A percentile compares a stretch with the other conserved stretches of the same genome.
phyloP scores from a whole-genome alignment of 768 basidiomycete genomes.

The Termitomyces sp. region DNA sequence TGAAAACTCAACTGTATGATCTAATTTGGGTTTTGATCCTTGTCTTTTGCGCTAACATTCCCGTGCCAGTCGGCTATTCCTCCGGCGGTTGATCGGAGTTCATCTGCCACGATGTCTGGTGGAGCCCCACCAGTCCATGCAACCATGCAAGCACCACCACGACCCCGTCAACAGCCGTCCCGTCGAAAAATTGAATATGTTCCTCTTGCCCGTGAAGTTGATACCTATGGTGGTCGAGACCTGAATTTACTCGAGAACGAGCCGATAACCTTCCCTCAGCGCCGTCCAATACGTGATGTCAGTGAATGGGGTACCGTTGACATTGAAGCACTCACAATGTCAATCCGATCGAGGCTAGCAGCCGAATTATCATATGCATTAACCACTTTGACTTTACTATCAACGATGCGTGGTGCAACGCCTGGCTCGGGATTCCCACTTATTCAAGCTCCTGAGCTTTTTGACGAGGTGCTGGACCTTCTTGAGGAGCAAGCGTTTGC shows the following conservation, averaged over 20 bases:
- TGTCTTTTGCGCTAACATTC: slow-evolving; percentile 3
- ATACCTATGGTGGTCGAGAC: slow-evolving; percentile 80
- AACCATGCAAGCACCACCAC: slow-evolving; percentile 24
- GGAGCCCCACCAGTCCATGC: slow-evolving; percentile 23
- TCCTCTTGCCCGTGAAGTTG: slow-evolving; percentile 70
- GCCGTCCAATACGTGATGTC: slow-evolving; percentile 61
- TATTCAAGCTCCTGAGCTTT: slow-evolving; percentile 67
- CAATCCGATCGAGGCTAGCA: slow-evolving; percentile 78
- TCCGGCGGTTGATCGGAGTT: slow-evolving; percentile 22
- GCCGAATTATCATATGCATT: slow-evolving; percentile 87
- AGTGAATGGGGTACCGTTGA: slow-evolving; percentile 88
- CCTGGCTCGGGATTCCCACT: slow-evolving; percentile 70
- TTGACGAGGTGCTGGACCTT: slow-evolving; percentile 84
- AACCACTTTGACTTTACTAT: slow-evolving; percentile 79
- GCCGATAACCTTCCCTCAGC: slow-evolving; percentile 39
- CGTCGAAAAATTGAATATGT: slow-evolving; percentile 87
- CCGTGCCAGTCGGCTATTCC: slow-evolving; percentile 23
- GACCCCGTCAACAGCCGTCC: slow-evolving; percentile 44
- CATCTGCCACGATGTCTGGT: slow-evolving; percentile 18
- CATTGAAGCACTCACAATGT: slow-evolving; percentile 91
- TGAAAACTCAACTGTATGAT: slow-evolving; percentile 40
- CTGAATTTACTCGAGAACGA: slow-evolving; percentile 62
- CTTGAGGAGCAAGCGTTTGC: slow-evolving; percentile 77
- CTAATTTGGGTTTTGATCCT: slow-evolving; percentile 7
- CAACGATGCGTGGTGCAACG: slow-evolving; percentile 67